phyloP scores from a whole-genome alignment of 768 basidiomycete species.

The Dentipellis fragilis region DNA sequence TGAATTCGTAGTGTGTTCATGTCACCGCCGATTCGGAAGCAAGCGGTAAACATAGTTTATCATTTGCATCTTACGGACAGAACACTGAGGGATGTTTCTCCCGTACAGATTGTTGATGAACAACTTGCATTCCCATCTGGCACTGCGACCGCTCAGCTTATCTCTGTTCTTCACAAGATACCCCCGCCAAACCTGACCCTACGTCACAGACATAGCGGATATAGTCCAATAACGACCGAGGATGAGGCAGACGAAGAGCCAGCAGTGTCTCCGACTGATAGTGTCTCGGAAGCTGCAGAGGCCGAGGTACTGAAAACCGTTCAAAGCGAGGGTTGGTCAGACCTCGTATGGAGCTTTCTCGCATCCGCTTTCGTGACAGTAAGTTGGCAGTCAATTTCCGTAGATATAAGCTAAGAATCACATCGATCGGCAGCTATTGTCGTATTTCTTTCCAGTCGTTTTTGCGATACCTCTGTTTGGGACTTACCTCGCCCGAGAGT shows the following conservation, averaged over 20 bases:
- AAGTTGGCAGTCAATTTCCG: conserved; percentile 16
- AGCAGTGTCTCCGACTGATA: conserved; percentile 15
- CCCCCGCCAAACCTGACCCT: conserved; percentile 50
- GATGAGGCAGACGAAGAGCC: conserved; percentile 22
- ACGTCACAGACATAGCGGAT: conserved; percentile 43
- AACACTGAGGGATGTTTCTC: not conserved
- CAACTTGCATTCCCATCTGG: conserved; percentile 91
- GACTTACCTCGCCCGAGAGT: conserved; percentile 68
- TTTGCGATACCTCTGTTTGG: conserved; percentile 87
- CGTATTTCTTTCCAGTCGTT: conserved; percentile 84
- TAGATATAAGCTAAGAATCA: not conserved
- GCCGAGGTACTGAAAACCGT: conserved; percentile 34
- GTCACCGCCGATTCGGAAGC: conserved; percentile 87
- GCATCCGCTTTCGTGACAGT: conserved; percentile 73
- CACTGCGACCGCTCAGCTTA: conserved; percentile 91
- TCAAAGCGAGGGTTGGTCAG: conserved; percentile 65
- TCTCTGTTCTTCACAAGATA: conserved; percentile 77
- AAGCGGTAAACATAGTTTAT: conserved; percentile 55
- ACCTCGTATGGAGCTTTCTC: conserved; percentile 69
- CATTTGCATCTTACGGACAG: not conserved
- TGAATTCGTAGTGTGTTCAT: conserved; percentile 66
- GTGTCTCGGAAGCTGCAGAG: conserved; percentile 13
- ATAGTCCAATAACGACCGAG: conserved; percentile 31
- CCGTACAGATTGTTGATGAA: conserved; percentile 79
- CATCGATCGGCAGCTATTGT: conserved; percentile 44